These are phyloP conservation scores for Botrytis hyacinthi DNA, from an alignment of 2,329 filamentous ascomycete species.

Conservation along the genomic window DNA sequence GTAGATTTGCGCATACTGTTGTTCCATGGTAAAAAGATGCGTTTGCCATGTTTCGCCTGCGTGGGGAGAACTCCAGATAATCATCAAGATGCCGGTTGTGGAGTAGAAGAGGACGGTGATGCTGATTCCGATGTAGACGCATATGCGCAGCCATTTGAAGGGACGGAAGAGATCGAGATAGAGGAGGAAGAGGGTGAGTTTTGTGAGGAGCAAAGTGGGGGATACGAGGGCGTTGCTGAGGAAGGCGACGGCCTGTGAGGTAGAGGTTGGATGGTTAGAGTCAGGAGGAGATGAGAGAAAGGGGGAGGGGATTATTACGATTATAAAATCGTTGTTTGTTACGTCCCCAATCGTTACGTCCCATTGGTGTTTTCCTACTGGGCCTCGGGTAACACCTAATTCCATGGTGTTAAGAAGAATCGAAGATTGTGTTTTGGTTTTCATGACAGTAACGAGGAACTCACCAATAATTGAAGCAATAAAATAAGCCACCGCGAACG, in stretches of 20 bases:
- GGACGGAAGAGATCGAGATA: not conserved
- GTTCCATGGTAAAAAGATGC: not conserved
- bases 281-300: no score
- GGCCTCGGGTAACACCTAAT: not conserved
- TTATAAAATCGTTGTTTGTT: not conserved
- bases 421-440: not conserved
- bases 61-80: not conserved
- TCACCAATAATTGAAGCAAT: not conserved
- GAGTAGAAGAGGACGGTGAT: not conserved
- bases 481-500: not conserved
- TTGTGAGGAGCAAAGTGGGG: not conserved
- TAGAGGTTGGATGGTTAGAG: not conserved
- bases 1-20: not conserved
- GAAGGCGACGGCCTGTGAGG: not conserved
- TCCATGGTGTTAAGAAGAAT: not conserved
- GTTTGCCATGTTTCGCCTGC: not conserved
- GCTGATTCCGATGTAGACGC: not conserved
- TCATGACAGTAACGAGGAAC: not conserved
- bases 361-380: not conserved
- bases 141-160: constrained; percentile 1
- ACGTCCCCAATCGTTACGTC: not conserved
- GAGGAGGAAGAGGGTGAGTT: not conserved
- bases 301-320: not conserved
- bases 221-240: not conserved
- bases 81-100: not conserved